Percentiles rank a stretch among this genome's conserved stretches.
These are phyloP conservation scores for Quercus phellos DNA, from an alignment of 331 rosid genomes.

Conservation along the genomic window DNA sequence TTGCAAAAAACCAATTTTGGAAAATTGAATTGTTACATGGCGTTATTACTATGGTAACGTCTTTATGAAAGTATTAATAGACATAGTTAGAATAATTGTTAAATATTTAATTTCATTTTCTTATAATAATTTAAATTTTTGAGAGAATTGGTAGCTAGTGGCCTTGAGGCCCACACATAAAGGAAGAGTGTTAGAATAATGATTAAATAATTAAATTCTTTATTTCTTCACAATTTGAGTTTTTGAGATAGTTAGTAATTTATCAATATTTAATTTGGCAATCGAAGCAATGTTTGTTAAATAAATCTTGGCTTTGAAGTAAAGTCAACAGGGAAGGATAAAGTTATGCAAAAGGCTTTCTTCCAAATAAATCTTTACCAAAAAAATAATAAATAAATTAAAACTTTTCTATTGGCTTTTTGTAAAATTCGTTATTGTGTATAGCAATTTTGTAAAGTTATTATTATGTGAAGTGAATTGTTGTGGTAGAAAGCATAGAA, in stretches of 20 bases:
- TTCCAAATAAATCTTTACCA: background rate
- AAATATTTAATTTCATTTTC: no score
- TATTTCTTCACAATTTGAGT: no score
- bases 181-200: no score
- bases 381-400: no score
- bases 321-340: background rate
- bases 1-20: background rate
- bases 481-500: background rate
- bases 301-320: background rate
- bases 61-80: background rate
- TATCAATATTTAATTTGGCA: background rate
- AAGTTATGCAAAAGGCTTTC: background rate
- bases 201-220: no score
- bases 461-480: background rate
- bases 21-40: background rate
- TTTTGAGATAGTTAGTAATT: no score
- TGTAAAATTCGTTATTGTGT: background rate
- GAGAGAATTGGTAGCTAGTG: no score
- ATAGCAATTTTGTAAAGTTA: background rate
- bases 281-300: background rate
- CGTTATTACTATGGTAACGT: background rate
- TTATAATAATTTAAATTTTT: no score
- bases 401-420: background rate
- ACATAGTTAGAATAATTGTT: background rate
- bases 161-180: no score